Conservation (phyloP, 345 rosid genomes). For the Brassica napus region Da-Ae NC_063450.1:21088001-21088500, state of each 20-base stretch:
- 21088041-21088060: not conserved
- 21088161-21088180: not conserved
- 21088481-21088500: not conserved
- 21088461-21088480: not conserved
- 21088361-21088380: not conserved
- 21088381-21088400: not conserved
- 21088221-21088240: no score
- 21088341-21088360: not conserved
- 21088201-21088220: not conserved
- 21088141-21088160: not conserved
- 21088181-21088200: not conserved
- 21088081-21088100: not conserved
- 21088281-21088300: no score
- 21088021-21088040: not conserved
- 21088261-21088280: no score
- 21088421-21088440: not conserved
- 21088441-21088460: not conserved
- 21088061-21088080: not conserved
- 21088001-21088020: not conserved
- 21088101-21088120: not conserved
- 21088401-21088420: not conserved
- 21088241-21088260: no score
- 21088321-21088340: constrained; percentile 1
- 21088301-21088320: no score
- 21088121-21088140: constrained; percentile 3